These are phyloP conservation scores for Filosporella fistucella DNA, from an alignment of 495 filamentous ascomycete genomes.

Conservation along the genomic window DNA sequence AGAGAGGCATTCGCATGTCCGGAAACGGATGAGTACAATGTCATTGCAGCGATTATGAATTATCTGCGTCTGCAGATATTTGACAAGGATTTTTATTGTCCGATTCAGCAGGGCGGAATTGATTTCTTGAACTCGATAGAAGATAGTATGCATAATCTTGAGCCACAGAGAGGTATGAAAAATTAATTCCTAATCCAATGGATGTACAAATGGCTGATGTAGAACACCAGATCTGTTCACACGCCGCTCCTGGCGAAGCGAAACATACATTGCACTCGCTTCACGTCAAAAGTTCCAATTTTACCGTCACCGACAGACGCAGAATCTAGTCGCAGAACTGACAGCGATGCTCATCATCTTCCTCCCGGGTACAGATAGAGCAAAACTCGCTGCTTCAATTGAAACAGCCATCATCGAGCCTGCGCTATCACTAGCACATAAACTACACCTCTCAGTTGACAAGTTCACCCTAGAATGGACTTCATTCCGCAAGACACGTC, in stretches of 20 bases:
- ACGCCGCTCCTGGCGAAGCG: background rate
- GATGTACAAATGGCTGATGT: background rate
- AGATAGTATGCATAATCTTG: background rate
- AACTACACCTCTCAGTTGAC: conserved; percentile 6
- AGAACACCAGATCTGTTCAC: background rate
- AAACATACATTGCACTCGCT: background rate
- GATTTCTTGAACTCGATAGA: conserved; percentile 1
- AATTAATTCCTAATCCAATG: background rate
- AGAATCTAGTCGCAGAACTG: background rate
- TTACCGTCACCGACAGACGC: background rate
- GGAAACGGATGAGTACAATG: conserved; percentile 5
- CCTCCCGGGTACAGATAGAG: background rate
- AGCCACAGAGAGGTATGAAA: conserved; percentile 1
- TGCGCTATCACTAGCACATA: conserved; percentile 5
- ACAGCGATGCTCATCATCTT: background rate
- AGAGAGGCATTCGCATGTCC: background rate
- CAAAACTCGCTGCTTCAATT: background rate
- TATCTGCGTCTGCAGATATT: background rate
- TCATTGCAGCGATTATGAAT: conserved; percentile 1
- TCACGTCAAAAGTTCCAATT: background rate
- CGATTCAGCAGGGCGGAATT: background rate
- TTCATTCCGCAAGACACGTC: background rate
- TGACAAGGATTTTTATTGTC: conserved; percentile 2
- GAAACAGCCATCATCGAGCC: conserved; percentile 4
- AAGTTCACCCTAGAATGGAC: conserved; percentile 6